Base-by-base conservation (phyloP, 305 asterid species). In the Fraxinus ornus region DNA sequence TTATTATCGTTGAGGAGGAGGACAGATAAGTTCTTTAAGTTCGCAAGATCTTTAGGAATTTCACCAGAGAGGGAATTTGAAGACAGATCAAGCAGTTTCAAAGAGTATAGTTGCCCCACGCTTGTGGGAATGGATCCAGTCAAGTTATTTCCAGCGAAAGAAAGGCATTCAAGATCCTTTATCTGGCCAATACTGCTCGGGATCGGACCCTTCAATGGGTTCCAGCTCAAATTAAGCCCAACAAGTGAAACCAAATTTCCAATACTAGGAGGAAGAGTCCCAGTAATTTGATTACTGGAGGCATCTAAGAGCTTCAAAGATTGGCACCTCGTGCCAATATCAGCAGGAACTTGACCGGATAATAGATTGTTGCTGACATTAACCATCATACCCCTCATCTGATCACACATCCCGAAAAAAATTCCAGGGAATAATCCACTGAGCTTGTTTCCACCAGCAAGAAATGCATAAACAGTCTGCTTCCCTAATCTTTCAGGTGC, bases 1-100 rank as follows among this genome's bases (percentile, higher is more conserved):
- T 83, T 85, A 41, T 89, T 89, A 70, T 89, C 78, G 86, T 86
- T 88, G 73, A 89, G 92, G 22, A 86, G 88, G 36, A 89, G 90
- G 47, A 64, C 80, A 13, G 80, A 80, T 74, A 89, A 79, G 80
- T 86, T 86, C 87, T 75, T 86, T 82, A 89, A 85, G 57, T 84
- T 81, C 39, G 76, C 89, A 33, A 89, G 86, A 82, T 81, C 87
- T 37, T 78, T 80, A 9, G 92, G 92, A 83, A 89, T 89, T 77
- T 75, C 85, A 60, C 91, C 92, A 33, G 86, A 73, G 26, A 89
- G 85, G 28, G 84, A 84, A 77, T 89, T 89, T 1, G 89, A 87
- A 68, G 90, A 89, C 72, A 89, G 89, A 52, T 89, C 90, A 62
- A 89, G 89, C 75, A 55, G 89, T 79, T 87, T 72, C 28, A 89